Percentiles rank a stretch among this genome's conserved stretches.
Evolutionary conservation across 78 protist genomes (phyloP).

Genomic region (slime mould (Dictyostelium discoideum)): dicty_2.7 NC_007088.5:6198501-6199000

Average conservation of each 20-base stretch:
- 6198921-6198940: slow-evolving; percentile 96
- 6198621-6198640: slow-evolving; percentile 92
- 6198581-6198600: slow-evolving; percentile 98
- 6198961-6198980: slow-evolving; percentile 97
- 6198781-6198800: slow-evolving; percentile 95
- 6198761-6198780: slow-evolving; percentile 94
- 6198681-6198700: slow-evolving; percentile 96
- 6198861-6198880: slow-evolving; percentile 94
- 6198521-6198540: slow-evolving; percentile 96
- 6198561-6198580: slow-evolving; percentile 99
- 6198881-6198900: slow-evolving; percentile 94
- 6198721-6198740: slow-evolving; percentile 94
- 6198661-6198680: slow-evolving; percentile 96
- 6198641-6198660: slow-evolving; percentile 94
- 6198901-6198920: slow-evolving; percentile 89
- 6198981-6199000: slow-evolving; percentile 89
- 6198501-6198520: slow-evolving; percentile 98
- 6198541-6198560: slow-evolving; percentile 95
- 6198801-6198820: slow-evolving; percentile 90
- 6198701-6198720: slow-evolving; percentile 93
- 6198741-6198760: slow-evolving; percentile 96
- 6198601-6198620: slow-evolving; percentile 95
- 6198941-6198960: slow-evolving; percentile 94
- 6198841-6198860: slow-evolving; percentile 97
- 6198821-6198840: slow-evolving; percentile 95